Base-by-base conservation (phyloP, 352 stramenopile species). In the Phytophthora meadii region DNA sequence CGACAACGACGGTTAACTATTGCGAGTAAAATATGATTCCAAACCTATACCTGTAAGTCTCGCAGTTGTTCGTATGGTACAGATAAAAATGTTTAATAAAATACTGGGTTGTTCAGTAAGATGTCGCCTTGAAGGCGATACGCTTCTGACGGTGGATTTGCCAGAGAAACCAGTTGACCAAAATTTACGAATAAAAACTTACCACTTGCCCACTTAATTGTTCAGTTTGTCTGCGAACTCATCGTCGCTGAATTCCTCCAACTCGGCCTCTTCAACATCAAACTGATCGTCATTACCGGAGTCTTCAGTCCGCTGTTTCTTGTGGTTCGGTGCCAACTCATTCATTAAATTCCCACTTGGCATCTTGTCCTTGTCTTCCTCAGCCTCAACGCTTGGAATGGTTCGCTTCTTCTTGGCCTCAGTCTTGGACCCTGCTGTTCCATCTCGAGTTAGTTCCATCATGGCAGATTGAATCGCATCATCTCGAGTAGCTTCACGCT, bases 1-100 rank as follows among this genome's bases (percentile, higher is more conserved):
- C 81, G 81, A 90, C 81, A 90, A 87, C 75, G 81, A 88, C 81
- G 79, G 74, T 76, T 87, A 22, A 5, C 22, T 36, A 36, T 1
- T 42, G 0, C 2, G 0, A 5, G 6, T 5, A 7, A 15, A 12
- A 19, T 34, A 0, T 5, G 1, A 10, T 44, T 61, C 34, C 2
- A 8, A 14, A 7, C 51, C 24, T 83, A 82, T 86, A 82, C 0
- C 53, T 0, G 0, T 1, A 7, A 1, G 1, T 48, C 17, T 2
- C 25, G 37, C 56, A 72, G 5, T 77, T 77, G 68, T 86, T 40
- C 74, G 77, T 84, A 72, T 70, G 74, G 77, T 64, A 70, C 42
- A 14, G 9, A 15, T 44, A 22, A 58, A 36, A 27, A 22, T 22
- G 22, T 22, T 22, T 22, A 1, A 22, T 22, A 22, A 22, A 22